Evolutionary conservation across 805 yeast species (phyloP).

Genomic region (Hanseniaspora hatyaiensis): DNA sequence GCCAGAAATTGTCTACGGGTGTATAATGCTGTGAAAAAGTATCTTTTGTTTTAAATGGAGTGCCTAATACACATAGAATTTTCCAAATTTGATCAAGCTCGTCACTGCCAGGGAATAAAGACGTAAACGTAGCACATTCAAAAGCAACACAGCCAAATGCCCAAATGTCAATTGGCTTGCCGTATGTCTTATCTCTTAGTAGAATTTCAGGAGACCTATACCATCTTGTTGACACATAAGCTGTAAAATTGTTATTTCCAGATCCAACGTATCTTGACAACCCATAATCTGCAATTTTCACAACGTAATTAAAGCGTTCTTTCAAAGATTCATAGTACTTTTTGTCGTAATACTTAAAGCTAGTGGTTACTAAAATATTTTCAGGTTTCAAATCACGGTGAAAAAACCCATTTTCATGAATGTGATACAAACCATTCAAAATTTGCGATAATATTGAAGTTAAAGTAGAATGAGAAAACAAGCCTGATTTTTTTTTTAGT

Average conservation of each 20-base stretch:
- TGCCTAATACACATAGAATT: constrained; percentile 58
- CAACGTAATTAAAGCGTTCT: constrained; percentile 37
- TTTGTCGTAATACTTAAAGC: constrained; percentile 41
- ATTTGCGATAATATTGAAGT: constrained; percentile 62
- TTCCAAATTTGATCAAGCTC: constrained; percentile 69
- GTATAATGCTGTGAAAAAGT: constrained; percentile 22
- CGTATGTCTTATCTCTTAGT: constrained; percentile 48
- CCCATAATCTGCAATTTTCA: constrained; percentile 73
- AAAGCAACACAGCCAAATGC: constrained; percentile 73
- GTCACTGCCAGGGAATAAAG: constrained; percentile 73
- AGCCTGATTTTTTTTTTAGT: constrained; percentile 7
- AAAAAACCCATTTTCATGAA: constrained; percentile 48
- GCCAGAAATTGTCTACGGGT: constrained; percentile 68
- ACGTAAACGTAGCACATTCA: constrained; percentile 59
- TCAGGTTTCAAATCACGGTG: constrained; percentile 95
- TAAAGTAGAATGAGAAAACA: constrained; percentile 46
- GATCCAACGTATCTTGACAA: constrained; percentile 49
- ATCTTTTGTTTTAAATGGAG: constrained; percentile 39
- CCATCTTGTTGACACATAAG: constrained; percentile 78
- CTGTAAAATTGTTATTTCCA: constrained; percentile 49
- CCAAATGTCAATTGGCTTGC: constrained; percentile 71
- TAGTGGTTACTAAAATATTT: constrained; percentile 61
- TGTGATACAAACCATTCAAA: constrained; percentile 67
- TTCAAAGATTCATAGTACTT: constrained; percentile 23
- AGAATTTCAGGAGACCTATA: constrained; percentile 74